A percentile compares a stretch with the other conserved stretches of the same genome.
phyloP scores from a whole-genome alignment of 2,329 filamentous ascomycete species.

The Venturia carpophila region DNA sequence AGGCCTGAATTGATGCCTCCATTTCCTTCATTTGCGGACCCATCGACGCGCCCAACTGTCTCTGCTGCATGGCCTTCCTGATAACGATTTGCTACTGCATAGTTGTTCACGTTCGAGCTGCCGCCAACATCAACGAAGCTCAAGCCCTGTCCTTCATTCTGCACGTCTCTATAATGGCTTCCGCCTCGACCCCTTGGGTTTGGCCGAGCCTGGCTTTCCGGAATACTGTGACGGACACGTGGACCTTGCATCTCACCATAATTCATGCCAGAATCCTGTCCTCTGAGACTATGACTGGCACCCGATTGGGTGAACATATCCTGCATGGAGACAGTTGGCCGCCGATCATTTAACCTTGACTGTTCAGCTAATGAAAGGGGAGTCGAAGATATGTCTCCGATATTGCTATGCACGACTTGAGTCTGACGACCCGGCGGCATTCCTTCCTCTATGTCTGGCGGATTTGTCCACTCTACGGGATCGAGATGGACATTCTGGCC shows the following conservation, averaged over 20 bases:
- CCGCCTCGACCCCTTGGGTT: not conserved
- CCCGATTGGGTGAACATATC: not conserved
- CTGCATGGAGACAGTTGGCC: not conserved
- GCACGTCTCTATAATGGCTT: not conserved
- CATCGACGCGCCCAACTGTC: not conserved
- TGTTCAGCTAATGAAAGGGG: not conserved
- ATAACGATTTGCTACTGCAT: not conserved
- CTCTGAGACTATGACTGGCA: not conserved
- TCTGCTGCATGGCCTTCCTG: not conserved
- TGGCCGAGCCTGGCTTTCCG: not conserved
- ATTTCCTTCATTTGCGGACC: not conserved
- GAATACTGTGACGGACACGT: not conserved
- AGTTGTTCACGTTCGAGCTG: not conserved
- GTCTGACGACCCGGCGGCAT: not conserved
- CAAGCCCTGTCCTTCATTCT: not conserved
- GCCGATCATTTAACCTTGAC: not conserved
- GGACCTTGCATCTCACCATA: not conserved
- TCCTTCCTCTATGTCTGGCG: not conserved
- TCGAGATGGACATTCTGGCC: not conserved
- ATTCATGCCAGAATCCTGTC: not conserved
- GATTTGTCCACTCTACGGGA: not conserved
- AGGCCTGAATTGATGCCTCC: not conserved
- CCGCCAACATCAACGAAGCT: not conserved
- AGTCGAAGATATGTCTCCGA: not conserved
- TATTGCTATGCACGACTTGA: not conserved